Base-by-base conservation (phyloP, 2,329 filamentous ascomycete genomes). In the Emmonsiellopsis sp. region DNA sequence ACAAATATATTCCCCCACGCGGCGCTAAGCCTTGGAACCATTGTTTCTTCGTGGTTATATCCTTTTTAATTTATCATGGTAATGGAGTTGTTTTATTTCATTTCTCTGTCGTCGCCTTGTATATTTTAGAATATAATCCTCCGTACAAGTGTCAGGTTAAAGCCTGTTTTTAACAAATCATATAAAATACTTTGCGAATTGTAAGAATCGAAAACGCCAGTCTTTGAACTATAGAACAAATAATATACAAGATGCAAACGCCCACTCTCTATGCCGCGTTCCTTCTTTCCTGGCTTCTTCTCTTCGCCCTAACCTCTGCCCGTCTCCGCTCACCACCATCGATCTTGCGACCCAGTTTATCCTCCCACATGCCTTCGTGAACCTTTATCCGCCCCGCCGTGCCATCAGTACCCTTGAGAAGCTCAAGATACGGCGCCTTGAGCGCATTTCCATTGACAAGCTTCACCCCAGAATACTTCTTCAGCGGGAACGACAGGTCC, bases 321-420 rank as follows among this genome's bases (percentile, higher is more conserved):
- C 81, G 84, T 71, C 93, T 82, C 69, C 93, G 84, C 78, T 98
- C 93, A 77, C 93, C 93, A 65, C 93, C 93, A 71, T 97, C 91
- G 60, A 98, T 85, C 84, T 97, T 97, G 65, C 83, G 83, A 32
- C 93, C 92, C 63, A 85, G 80, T 67, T 80, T 85, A 63, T 90
- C 78, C 75, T 97, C 92, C 93, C 92, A 97, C 76, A 97, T 86
- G 8, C 92, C 90, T 69, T 96, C 91, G 53, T 84, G 82, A 21
- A 88, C 79, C 58, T 78, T 77, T 60, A 97, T 77, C 50, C 78
- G 76, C 9, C 85, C 87, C 7, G 82, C 83, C 42, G 75, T 73
- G 1, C 81, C 79, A 55, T 73, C 69, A 36, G 73, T 72, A 1
- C 80, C 81, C 69, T 86, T 84, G 32, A 91, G 66, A 4, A 83